Evolutionary conservation across 805 yeast genomes (phyloP).

Genomic region (Saturnispora serradocipensis): DNA sequence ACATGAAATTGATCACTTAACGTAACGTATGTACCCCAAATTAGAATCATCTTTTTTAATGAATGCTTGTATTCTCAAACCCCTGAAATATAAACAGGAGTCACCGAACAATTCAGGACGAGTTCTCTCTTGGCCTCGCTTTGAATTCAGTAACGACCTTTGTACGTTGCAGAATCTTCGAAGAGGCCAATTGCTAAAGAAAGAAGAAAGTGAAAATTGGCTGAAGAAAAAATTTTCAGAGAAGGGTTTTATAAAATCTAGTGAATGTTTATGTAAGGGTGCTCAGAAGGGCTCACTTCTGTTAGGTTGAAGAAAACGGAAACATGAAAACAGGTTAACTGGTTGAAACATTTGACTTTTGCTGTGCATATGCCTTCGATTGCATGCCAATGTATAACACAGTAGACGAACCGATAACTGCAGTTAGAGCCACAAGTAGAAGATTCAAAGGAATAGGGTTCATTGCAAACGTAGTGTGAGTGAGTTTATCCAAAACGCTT

Average conservation of each 20-base stretch:
- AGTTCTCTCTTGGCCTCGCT: slow-evolving; percentile 36
- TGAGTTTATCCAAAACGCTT: slow-evolving; percentile 36
- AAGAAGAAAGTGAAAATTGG: not conserved
- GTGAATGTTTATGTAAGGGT: not conserved
- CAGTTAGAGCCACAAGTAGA: slow-evolving; percentile 31
- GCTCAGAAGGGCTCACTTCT: not conserved
- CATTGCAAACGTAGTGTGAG: slow-evolving; percentile 45
- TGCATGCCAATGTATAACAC: slow-evolving; percentile 32
- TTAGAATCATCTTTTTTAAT: not conserved
- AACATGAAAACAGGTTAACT: not conserved
- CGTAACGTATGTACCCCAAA: slow-evolving; percentile 9
- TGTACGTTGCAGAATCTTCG: slow-evolving; percentile 37
- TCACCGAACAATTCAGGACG: slow-evolving; percentile 9
- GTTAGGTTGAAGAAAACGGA: not conserved
- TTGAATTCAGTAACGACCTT: slow-evolving; percentile 38
- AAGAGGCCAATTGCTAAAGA: slow-evolving; percentile 29
- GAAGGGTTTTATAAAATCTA: not conserved
- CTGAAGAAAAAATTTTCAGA: not conserved
- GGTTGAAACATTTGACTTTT: not conserved
- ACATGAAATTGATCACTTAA: too few relatives aligned
- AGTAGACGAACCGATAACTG: slow-evolving; percentile 34
- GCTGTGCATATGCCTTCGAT: slow-evolving; percentile 15
- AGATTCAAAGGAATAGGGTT: slow-evolving; percentile 45
- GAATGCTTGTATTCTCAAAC: not conserved
- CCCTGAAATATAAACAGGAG: not conserved